Conservation (phyloP, 805 yeast species). For the Millerozyma acaciae region DNA sequence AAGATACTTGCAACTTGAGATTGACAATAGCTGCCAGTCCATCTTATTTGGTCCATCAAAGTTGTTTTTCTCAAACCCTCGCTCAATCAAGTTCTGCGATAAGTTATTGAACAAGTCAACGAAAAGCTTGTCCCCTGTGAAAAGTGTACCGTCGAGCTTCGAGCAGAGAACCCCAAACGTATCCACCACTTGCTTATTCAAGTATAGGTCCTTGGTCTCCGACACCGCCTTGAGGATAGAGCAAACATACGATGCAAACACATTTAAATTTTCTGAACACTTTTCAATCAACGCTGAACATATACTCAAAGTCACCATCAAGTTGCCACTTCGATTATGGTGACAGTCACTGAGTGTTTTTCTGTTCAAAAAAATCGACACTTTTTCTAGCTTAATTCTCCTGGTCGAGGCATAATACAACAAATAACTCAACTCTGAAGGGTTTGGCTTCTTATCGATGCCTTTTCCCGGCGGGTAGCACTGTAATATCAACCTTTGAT, state of each 20-base stretch:
- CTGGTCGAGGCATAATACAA: slow-evolving; percentile 88
- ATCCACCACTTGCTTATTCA: slow-evolving; percentile 50
- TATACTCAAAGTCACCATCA: slow-evolving; percentile 75
- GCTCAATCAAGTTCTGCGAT: slow-evolving; percentile 16
- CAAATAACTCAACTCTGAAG: slow-evolving; percentile 84
- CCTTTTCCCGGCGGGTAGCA: slow-evolving; percentile 92
- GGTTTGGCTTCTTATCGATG: slow-evolving; percentile 84
- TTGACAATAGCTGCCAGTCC: slow-evolving; percentile 46
- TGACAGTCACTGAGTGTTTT: slow-evolving; percentile 59
- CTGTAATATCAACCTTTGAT: slow-evolving; percentile 82
- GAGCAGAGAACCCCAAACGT: slow-evolving; percentile 44
- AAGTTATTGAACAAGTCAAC: slow-evolving; percentile 43
- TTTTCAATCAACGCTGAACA: slow-evolving; percentile 63
- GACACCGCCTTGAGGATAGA: slow-evolving; percentile 53
- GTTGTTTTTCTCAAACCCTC: slow-evolving; percentile 9
- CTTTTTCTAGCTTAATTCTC: slow-evolving; percentile 84
- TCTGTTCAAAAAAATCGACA: slow-evolving; percentile 61
- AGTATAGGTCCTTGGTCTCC: slow-evolving; percentile 54
- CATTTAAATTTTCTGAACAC: slow-evolving; percentile 80
- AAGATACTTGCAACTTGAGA: slow-evolving; percentile 37
- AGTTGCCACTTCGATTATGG: slow-evolving; percentile 68
- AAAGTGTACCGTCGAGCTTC: slow-evolving; percentile 57
- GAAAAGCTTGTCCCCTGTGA: slow-evolving; percentile 62
- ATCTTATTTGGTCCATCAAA: slow-evolving; percentile 24
- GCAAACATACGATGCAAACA: slow-evolving; percentile 69